phyloP scores from a whole-genome alignment of 176 grass and related monocot species.

The Cymbopogon citratus region DNA sequence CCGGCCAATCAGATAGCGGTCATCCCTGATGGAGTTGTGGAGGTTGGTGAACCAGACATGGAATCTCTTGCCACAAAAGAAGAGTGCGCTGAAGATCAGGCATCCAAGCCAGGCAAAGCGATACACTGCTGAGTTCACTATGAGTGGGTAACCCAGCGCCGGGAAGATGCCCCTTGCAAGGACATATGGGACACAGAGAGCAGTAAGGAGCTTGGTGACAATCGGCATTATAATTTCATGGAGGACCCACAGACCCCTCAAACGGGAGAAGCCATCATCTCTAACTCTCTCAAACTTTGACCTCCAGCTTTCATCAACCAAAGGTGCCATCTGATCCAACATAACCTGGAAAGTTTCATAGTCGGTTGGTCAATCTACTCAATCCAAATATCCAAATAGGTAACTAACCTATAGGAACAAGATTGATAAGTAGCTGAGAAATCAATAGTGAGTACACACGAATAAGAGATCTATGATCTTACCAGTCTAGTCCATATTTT shows the following conservation, averaged over 20 bases:
- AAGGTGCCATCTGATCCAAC: slow-evolving; percentile 92
- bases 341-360: slow-evolving; percentile 57
- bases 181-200: slow-evolving; percentile 81
- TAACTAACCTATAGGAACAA: background rate
- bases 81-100: slow-evolving; percentile 54
- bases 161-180: slow-evolving; percentile 92
- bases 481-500: slow-evolving; percentile 99
- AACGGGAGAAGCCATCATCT: slow-evolving; percentile 83
- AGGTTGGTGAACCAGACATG: slow-evolving; percentile 94
- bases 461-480: background rate
- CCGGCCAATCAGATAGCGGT: slow-evolving; percentile 87
- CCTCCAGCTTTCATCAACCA: slow-evolving; percentile 91
- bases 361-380: background rate
- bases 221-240: slow-evolving; percentile 86
- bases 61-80: slow-evolving; percentile 86
- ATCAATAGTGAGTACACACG: background rate
- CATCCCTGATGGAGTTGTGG: slow-evolving; percentile 95
- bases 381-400: background rate
- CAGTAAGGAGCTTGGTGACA: slow-evolving; percentile 81
- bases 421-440: background rate
- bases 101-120: slow-evolving; percentile 95
- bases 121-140: slow-evolving; percentile 89
- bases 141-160: slow-evolving; percentile 71
- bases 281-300: slow-evolving; percentile 90
- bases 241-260: slow-evolving; percentile 88